Evolutionary conservation across 2,329 filamentous ascomycete genomes (phyloP).

Genomic region (Aureobasidium sp.): DNA sequence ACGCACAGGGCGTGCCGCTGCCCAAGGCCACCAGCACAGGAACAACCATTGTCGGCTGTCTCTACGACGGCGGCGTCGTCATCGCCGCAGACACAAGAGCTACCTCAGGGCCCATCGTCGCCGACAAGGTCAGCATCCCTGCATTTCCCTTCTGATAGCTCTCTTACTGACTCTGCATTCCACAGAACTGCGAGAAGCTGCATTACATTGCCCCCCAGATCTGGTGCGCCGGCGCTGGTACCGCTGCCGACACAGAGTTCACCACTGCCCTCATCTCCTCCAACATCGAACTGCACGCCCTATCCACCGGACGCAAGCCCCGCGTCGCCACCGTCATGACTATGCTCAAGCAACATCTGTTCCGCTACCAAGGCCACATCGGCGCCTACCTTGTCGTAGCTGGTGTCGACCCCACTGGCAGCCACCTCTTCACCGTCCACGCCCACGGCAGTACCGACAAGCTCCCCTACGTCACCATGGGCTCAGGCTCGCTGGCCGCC

Average conservation of each 20-base stretch:
- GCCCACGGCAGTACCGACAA: constrained; percentile 98
- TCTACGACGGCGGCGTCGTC: constrained; percentile 94
- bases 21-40: constrained; percentile 98
- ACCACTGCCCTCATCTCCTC: constrained; percentile 98
- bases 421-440: constrained; percentile 95
- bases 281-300: constrained; percentile 92
- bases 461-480: constrained; percentile 98
- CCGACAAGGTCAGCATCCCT: constrained; percentile 66
- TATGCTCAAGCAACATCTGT: constrained; percentile 97
- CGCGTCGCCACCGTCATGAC: constrained; percentile 99
- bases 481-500: constrained; percentile 86
- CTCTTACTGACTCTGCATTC: not conserved
- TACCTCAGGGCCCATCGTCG: constrained; percentile 94
- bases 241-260: constrained; percentile 97
- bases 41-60: constrained; percentile 96
- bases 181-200: constrained; percentile 92
- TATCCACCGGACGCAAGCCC: constrained; percentile 92
- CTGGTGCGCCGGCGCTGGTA: constrained; percentile 97
- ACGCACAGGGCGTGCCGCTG: constrained; percentile 85
- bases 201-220: constrained; percentile 98
- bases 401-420: constrained; percentile 90
- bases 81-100: constrained; percentile 98
- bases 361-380: constrained; percentile 96
- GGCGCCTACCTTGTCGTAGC: constrained; percentile 97
- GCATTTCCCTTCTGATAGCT: not conserved